Evolutionary conservation across 2,329 filamentous ascomycete genomes (phyloP).

Genomic region (Lasiodiplodia sp.): DNA sequence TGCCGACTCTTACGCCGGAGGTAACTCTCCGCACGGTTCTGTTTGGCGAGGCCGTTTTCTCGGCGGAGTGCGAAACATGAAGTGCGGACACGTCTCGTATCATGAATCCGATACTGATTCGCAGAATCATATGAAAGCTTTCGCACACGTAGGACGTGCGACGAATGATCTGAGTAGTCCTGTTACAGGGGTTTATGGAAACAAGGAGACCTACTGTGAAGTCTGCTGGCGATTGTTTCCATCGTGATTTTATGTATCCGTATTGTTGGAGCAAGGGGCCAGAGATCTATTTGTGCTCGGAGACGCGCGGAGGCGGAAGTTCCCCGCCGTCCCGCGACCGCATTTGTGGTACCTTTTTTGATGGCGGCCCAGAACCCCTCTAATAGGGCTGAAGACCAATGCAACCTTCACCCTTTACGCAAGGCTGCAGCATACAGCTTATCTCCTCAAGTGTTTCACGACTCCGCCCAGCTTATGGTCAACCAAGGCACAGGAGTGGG

Average conservation of each 20-base stretch:
- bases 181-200: background rate
- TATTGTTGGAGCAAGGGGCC: background rate
- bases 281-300: background rate
- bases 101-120: too few relatives aligned
- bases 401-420: background rate
- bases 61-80: too few relatives aligned
- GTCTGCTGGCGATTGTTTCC: background rate
- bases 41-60: too few relatives aligned
- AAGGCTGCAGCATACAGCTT: background rate
- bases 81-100: too few relatives aligned
- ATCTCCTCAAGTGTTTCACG: background rate
- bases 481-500: conserved; percentile 7
- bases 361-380: background rate
- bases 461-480: background rate
- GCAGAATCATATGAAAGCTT: too few relatives aligned
- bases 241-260: too few relatives aligned
- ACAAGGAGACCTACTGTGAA: background rate
- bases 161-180: too few relatives aligned
- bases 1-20: too few relatives aligned
- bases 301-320: conserved; percentile 3
- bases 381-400: background rate
- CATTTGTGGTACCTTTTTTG: too few relatives aligned
- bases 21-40: too few relatives aligned
- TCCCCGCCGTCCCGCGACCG: background rate
- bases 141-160: too few relatives aligned